A percentile compares a stretch with the other conserved stretches of the same genome.
These are phyloP conservation scores for Ceriops zippeliana DNA, from an alignment of 345 rosid species.

Conservation along the genomic window DNA sequence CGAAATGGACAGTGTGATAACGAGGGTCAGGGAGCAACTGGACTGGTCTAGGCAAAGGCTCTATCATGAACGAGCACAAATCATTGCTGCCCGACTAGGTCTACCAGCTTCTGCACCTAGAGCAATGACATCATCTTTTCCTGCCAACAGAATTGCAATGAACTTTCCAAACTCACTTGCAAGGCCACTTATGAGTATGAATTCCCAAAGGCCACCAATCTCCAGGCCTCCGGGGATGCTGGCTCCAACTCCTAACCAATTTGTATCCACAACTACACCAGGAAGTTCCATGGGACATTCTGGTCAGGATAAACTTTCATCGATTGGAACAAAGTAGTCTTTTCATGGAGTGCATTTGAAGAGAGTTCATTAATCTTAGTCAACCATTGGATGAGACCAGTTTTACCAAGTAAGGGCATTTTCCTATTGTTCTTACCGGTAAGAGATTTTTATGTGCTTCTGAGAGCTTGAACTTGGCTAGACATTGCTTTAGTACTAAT, in stretches of 20 bases:
- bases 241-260: slow-evolving; percentile 40
- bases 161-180: slow-evolving; percentile 54
- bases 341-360: slow-evolving; percentile 14
- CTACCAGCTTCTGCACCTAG: slow-evolving; percentile 56
- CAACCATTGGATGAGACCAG: background rate
- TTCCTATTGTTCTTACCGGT: background rate
- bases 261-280: slow-evolving; percentile 41
- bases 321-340: slow-evolving; percentile 33
- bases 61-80: slow-evolving; percentile 89
- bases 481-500: too few relatives aligned
- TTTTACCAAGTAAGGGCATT: slow-evolving; percentile 29
- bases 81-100: slow-evolving; percentile 88
- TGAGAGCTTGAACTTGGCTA: too few relatives aligned
- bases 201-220: slow-evolving; percentile 62
- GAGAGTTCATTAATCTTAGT: slow-evolving; percentile 13
- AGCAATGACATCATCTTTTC: slow-evolving; percentile 49
- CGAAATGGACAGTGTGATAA: slow-evolving; percentile 63
- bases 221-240: slow-evolving; percentile 52
- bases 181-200: slow-evolving; percentile 64
- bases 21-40: slow-evolving; percentile 78
- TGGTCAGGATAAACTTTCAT: slow-evolving; percentile 34
- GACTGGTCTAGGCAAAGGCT: slow-evolving; percentile 89
- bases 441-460: background rate
- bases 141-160: slow-evolving; percentile 68
- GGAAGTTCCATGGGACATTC: slow-evolving; percentile 55